Percentiles rank a stretch among this genome's conserved stretches.
phyloP scores from a whole-genome alignment of 495 filamentous ascomycete genomes.

The Hypoxylon cercidicola region DNA sequence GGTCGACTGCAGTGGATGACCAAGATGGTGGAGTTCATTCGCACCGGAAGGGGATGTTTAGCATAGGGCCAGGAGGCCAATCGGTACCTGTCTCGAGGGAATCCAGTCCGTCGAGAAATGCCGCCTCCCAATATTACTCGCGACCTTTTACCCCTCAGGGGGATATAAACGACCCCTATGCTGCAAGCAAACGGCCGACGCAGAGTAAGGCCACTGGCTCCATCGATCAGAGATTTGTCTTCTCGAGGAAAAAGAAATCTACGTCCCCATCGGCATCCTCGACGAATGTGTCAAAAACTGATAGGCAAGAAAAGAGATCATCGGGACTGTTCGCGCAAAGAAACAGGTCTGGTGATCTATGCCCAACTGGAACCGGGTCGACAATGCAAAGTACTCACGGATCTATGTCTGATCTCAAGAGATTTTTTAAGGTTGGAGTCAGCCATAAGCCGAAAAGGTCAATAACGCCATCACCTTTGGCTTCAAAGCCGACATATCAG shows the following conservation, averaged over 20 bases:
- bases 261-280: constrained; percentile 56
- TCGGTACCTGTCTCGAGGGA: constrained; percentile 74
- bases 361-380: constrained; percentile 51
- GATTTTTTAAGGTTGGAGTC: constrained; percentile 82
- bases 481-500: constrained; percentile 65
- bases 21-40: constrained; percentile 45
- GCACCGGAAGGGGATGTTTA: constrained; percentile 76
- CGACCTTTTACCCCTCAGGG: constrained; percentile 81
- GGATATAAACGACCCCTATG: constrained; percentile 89
- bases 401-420: constrained; percentile 93
- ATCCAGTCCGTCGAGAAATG: constrained; percentile 68
- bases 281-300: constrained; percentile 50
- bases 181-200: constrained; percentile 79
- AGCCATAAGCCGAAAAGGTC: constrained; percentile 73
- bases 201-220: constrained; percentile 72
- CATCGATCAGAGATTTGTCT: constrained; percentile 88
- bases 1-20: constrained; percentile 46
- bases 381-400: constrained; percentile 73
- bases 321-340: constrained; percentile 50
- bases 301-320: constrained; percentile 59
- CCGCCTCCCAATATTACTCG: constrained; percentile 66
- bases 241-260: constrained; percentile 65
- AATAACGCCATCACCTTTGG: constrained; percentile 67
- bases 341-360: constrained; percentile 46
- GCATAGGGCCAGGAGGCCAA: constrained; percentile 73